phyloP scores from a whole-genome alignment of 495 filamentous ascomycete species.

The Hypoxylon crocopeplum region DNA sequence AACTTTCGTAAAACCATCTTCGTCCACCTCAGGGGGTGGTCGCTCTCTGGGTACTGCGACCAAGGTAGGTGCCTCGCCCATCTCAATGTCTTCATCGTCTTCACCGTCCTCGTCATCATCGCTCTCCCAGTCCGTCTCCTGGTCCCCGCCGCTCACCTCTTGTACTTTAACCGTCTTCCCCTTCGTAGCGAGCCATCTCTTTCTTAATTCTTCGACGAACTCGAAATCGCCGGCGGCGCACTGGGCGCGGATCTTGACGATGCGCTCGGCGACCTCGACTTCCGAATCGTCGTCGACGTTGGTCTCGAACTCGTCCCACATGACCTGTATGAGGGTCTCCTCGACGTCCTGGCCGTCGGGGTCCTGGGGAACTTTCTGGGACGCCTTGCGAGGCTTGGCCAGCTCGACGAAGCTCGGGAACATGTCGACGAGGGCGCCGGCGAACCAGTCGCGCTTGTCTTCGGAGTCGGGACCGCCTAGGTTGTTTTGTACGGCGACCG shows the following conservation, averaged over 20 bases:
- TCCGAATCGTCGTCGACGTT: constrained; percentile 89
- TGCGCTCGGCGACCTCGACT: constrained; percentile 72
- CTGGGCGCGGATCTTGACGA: constrained; percentile 70
- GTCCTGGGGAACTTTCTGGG: constrained; percentile 52
- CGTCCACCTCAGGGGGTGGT: constrained; percentile 79
- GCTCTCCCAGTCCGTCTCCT: constrained; percentile 63
- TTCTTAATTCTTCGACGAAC: constrained; percentile 71
- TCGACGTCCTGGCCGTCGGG: constrained; percentile 86
- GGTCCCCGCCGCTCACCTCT: constrained; percentile 64
- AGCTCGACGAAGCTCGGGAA: constrained; percentile 59
- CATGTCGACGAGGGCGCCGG: constrained; percentile 85
- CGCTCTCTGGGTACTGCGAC: constrained; percentile 67
- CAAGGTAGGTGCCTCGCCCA: constrained; percentile 73
- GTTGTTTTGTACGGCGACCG: constrained; percentile 81
- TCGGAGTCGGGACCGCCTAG: constrained; percentile 86
- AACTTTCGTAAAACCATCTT: constrained; percentile 94
- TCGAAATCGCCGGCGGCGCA: constrained; percentile 68
- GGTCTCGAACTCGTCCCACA: constrained; percentile 95
- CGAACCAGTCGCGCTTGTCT: constrained; percentile 97
- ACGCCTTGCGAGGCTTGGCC: constrained; percentile 45
- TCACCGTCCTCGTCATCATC: constrained; percentile 60
- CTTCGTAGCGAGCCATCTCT: constrained; percentile 65
- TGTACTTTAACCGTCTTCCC: constrained; percentile 63
- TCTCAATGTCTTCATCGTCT: constrained; percentile 71
- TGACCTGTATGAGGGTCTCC: constrained; percentile 80